Conservation (phyloP, 1,139 yeast species). For the Pichia norvegensis region DNA sequence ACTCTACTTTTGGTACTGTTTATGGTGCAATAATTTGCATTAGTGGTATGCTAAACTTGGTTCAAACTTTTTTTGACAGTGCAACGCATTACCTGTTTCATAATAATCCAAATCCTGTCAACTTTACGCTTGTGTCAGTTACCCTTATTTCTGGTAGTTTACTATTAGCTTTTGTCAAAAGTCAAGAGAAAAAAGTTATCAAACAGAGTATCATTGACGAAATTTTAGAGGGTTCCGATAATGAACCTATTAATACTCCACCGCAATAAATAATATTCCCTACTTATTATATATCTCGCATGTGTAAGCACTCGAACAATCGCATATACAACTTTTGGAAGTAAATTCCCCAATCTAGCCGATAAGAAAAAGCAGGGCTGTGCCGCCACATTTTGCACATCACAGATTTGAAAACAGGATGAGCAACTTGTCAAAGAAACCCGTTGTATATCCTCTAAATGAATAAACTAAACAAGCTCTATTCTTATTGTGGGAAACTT, state of each 20-base stretch:
- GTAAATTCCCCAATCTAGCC: background rate
- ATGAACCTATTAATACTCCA: background rate
- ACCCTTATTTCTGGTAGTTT: constrained; percentile 50
- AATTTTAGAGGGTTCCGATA: constrained; percentile 30
- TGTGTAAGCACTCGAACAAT: no score
- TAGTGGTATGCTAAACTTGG: constrained; percentile 69
- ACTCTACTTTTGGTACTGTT: constrained; percentile 76
- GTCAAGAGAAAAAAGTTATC: constrained; percentile 35
- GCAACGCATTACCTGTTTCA: constrained; percentile 58
- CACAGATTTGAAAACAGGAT: background rate
- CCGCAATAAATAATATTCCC: background rate
- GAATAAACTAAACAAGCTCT: no score
- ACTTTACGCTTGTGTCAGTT: constrained; percentile 42
- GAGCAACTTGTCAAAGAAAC: background rate
- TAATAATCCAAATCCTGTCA: constrained; percentile 76
- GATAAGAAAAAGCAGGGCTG: background rate
- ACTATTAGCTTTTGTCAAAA: constrained; percentile 46
- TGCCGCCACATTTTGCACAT: background rate
- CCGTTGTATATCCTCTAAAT: no score
- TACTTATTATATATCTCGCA: no score
- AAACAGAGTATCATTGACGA: constrained; percentile 53
- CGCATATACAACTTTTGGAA: no score
- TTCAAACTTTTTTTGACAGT: constrained; percentile 62
- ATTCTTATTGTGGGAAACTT: no score
- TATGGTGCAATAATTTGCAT: constrained; percentile 80